Conservation (phyloP, 495 filamentous ascomycete genomes). For the Hypoxylon fuscum region DNA sequence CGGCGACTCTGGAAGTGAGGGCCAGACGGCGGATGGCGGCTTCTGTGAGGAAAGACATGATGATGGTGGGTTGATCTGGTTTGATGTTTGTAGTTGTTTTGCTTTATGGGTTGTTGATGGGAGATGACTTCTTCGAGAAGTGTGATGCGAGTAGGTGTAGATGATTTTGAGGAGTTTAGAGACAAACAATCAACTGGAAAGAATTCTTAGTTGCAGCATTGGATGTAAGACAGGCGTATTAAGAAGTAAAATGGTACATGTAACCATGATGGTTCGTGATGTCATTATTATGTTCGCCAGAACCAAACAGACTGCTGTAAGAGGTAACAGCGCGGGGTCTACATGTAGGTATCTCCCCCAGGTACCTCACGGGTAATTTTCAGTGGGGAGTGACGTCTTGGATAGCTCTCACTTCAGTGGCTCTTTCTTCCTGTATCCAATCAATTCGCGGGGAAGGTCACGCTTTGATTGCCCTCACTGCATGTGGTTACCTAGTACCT, state of each 20-base stretch:
- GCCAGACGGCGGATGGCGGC: conserved; percentile 48
- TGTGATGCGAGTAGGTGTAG: too few relatives aligned
- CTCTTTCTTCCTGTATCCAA: background rate
- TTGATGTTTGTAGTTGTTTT: background rate
- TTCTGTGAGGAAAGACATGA: conserved; percentile 61
- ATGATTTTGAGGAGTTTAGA: background rate
- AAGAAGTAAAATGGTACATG: background rate
- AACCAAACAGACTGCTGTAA: conserved; percentile 21
- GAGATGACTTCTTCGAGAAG: background rate
- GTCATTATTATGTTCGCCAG: conserved; percentile 30
- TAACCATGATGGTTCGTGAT: conserved; percentile 33
- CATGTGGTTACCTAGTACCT: background rate
- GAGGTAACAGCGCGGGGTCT: conserved; percentile 17
- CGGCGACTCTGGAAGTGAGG: conserved; percentile 45
- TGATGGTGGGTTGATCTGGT: conserved; percentile 35
- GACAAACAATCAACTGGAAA: background rate
- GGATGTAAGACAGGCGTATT: too few relatives aligned
- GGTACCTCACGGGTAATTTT: conserved; percentile 5
- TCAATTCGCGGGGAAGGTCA: too few relatives aligned
- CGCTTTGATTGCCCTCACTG: background rate
- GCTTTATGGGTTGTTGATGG: background rate
- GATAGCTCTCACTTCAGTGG: background rate
- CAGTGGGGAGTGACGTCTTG: conserved; percentile 32
- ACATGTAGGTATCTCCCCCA: background rate
- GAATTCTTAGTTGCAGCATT: too few relatives aligned